Percentiles rank a stretch among this genome's conserved stretches.
These are phyloP conservation scores for Tieghemostelium lacteum DNA, from an alignment of 78 protist genomes.

Conservation along the genomic window DNA sequence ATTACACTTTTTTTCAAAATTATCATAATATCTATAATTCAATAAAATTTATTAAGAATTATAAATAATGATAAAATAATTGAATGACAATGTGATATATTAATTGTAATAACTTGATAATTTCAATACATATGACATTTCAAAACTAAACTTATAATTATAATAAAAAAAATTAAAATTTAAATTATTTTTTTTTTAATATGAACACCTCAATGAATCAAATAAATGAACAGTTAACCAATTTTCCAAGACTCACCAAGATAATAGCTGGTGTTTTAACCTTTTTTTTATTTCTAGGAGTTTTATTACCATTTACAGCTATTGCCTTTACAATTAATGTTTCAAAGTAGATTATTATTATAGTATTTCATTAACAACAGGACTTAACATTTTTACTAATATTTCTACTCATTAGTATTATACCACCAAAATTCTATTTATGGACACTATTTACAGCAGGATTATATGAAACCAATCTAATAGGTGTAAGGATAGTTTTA, in stretches of 20 bases:
- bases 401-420: not conserved
- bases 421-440: constrained; percentile 47
- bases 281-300: constrained; percentile 43
- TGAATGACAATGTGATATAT: too few species aligned
- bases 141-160: too few species aligned
- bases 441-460: constrained; percentile 78
- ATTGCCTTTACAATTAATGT: constrained; percentile 23
- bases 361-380: not conserved
- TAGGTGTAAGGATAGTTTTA: constrained; percentile 1
- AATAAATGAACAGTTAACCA: too few species aligned
- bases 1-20: too few species aligned
- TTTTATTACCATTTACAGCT: not conserved
- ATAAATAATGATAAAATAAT: too few species aligned
- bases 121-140: too few species aligned
- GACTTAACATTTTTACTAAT: not conserved
- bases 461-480: constrained; percentile 1
- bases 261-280: constrained; percentile 20
- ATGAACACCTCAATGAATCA: too few species aligned
- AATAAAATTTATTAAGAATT: too few species aligned
- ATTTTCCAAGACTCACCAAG: constrained; percentile 44
- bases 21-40: too few species aligned
- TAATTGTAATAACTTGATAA: too few species aligned
- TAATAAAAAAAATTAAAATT: too few species aligned
- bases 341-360: constrained; percentile 7
- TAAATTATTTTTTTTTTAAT: too few species aligned